Evolutionary conservation across 106 monocot genomes (phyloP), one percentile per base, ranked within the genome.

Genomic region (Dendrobium huoshanense): DNA sequence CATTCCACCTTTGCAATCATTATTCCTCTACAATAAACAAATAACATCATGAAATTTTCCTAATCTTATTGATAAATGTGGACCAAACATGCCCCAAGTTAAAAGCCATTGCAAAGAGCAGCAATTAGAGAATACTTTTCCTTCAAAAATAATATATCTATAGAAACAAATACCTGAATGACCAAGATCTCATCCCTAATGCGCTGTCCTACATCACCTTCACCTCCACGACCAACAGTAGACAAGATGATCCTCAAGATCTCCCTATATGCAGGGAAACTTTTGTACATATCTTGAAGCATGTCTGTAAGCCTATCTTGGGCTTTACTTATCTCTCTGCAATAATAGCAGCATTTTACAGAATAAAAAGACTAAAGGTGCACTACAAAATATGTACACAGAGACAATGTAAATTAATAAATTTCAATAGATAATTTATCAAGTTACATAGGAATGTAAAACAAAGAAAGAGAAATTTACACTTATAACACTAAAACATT

Each of bases 171-270:
- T 83, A 94, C 98, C 91, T 93, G 98, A 47, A 99, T 93, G 19
- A 99, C 95, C 75, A 99, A 88, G 51, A 99, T 99, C 82, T 99
- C 98, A 88, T 99, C 98, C 25, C 98, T 85, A 42, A 99, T 99
- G 45, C 98, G 92, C 78, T 99, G 98, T 7, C 98, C 95, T 41
- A 99, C 95, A 87, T 99, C 98, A 83, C 98, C 98, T 91, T 99
- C 98, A 77, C 93, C 98, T 67, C 95, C 98, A 77, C 98, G 98
- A 49, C 98, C 98, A 81, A 99, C 95, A 83, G 91, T 88, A 43
- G 95, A 85, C 91, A 99, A 75, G 44, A 95, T 95, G 74, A 99
- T 87, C 73, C 95, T 88, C 68, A 91, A 17, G 15, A 93, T 80
- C 81, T 99, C 98, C 76, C 88, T 84, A 75, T 86, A 86, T 20